Percentiles rank a stretch among this genome's conserved stretches.
Conservation (phyloP, 768 basidiomycete species). For the Tulasnella calospora region DNA sequence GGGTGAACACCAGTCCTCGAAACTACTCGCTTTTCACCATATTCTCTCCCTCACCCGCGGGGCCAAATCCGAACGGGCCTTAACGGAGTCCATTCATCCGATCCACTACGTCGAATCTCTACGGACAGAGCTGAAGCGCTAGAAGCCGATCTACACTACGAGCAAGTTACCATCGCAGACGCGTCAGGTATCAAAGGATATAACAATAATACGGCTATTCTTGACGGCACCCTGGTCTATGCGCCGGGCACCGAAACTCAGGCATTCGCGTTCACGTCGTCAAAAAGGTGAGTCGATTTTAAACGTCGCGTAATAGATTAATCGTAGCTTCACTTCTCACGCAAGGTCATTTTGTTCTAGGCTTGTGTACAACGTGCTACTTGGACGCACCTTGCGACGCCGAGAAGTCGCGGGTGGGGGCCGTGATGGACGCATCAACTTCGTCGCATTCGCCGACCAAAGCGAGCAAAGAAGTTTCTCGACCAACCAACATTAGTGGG, state of each 20-base stretch:
- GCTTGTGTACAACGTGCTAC: too few relatives aligned
- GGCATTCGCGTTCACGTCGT: slow-evolving; percentile 95
- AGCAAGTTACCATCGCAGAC: slow-evolving; percentile 90
- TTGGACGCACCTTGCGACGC: too few relatives aligned
- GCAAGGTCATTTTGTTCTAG: background rate
- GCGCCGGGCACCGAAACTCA: slow-evolving; percentile 94
- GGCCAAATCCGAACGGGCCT: too few relatives aligned
- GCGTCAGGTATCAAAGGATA: slow-evolving; percentile 73
- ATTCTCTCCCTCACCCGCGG: slow-evolving; percentile 82
- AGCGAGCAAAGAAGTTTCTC: too few relatives aligned
- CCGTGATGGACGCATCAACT: too few relatives aligned
- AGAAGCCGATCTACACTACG: slow-evolving; percentile 78
- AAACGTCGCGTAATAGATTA: background rate
- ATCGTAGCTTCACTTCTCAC: background rate
- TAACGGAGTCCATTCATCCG: too few relatives aligned
- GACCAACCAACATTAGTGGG: too few relatives aligned
- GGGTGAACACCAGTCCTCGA: slow-evolving; percentile 91
- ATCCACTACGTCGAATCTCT: slow-evolving; percentile 58
- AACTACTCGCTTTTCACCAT: slow-evolving; percentile 99
- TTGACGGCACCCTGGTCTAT: slow-evolving; percentile 94
- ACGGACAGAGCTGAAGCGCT: slow-evolving; percentile 76
- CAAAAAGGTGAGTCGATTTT: slow-evolving; percentile 45
- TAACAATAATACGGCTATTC: slow-evolving; percentile 65
- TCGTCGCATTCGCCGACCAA: too few relatives aligned
- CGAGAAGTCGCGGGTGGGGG: too few relatives aligned